Conservation (phyloP, 2,329 filamentous ascomycete species). For the Colletotrichum higginsianum region DNA sequence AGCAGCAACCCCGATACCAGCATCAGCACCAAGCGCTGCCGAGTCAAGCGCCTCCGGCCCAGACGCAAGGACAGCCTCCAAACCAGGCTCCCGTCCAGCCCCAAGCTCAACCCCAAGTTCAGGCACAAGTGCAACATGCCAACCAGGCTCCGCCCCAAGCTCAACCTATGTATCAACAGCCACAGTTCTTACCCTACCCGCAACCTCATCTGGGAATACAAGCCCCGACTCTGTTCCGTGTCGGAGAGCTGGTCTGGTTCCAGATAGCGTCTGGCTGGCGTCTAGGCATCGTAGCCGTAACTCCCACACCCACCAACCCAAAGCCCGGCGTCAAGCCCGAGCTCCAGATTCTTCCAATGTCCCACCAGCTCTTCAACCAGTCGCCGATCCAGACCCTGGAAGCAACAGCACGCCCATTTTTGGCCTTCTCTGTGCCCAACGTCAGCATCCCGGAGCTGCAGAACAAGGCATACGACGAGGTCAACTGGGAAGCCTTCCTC, state of each 20-base stretch:
- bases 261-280: conserved; percentile 64
- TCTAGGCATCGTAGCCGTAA: conserved; percentile 60
- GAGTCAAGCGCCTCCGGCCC: conserved; percentile 8
- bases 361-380: conserved; percentile 56
- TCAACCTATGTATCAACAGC: conserved; percentile 32
- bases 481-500: conserved; percentile 59
- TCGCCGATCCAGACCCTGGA: conserved; percentile 56
- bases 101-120: conserved; percentile 16
- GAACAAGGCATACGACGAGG: conserved; percentile 57
- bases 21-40: conserved; percentile 4
- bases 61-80: conserved; percentile 7
- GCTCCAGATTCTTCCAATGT: conserved; percentile 56
- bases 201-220: conserved; percentile 32
- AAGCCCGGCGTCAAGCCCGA: conserved; percentile 29
- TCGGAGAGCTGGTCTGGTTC: conserved; percentile 67
- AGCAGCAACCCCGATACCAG: neutral
- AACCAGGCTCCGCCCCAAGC: conserved; percentile 12
- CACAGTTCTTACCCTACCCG: conserved; percentile 38
- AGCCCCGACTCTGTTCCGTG: conserved; percentile 58
- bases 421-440: conserved; percentile 65
- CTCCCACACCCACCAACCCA: conserved; percentile 48
- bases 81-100: conserved; percentile 8
- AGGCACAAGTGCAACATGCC: conserved; percentile 29
- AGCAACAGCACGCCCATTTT: conserved; percentile 63
- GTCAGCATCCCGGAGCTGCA: conserved; percentile 57